Percentiles rank a stretch among this genome's conserved stretches.
phyloP scores from a whole-genome alignment of 2,329 filamentous ascomycete species.

The Catunica adiposa region DNA sequence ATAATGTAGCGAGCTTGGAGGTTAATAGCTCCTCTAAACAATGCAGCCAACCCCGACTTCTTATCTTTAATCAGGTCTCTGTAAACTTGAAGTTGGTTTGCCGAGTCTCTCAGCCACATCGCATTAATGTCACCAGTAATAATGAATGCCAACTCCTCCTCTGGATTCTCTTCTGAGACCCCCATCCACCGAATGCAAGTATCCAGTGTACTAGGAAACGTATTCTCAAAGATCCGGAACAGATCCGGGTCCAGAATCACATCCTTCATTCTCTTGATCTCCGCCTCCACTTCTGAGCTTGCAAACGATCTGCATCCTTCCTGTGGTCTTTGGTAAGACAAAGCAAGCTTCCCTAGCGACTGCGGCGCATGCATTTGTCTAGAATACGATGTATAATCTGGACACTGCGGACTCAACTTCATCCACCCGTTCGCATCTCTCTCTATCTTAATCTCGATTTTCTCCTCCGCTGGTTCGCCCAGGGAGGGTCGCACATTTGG shows the following conservation, averaged over 20 bases:
- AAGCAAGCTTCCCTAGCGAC: conserved; percentile 56
- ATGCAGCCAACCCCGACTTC: conserved; percentile 40
- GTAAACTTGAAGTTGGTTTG: conserved; percentile 55
- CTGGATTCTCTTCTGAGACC: conserved; percentile 32
- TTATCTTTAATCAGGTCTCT: conserved; percentile 39
- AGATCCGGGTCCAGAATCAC: conserved; percentile 42
- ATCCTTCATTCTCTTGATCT: conserved; percentile 21
- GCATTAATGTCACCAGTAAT: conserved; percentile 75
- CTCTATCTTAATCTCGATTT: background rate
- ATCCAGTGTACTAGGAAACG: conserved; percentile 68
- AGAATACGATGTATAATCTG: conserved; percentile 13
- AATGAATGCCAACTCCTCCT: conserved; percentile 56
- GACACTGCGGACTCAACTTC: conserved; percentile 5
- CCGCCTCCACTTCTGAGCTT: conserved; percentile 12
- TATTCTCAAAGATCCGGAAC: conserved; percentile 66
- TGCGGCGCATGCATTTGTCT: conserved; percentile 43
- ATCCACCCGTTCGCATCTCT: conserved; percentile 5
- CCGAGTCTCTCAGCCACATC: conserved; percentile 76
- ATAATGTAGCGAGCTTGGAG: conserved; percentile 52
- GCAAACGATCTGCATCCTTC: conserved; percentile 56
- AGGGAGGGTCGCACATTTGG: background rate
- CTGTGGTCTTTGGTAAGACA: conserved; percentile 67
- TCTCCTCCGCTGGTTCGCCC: background rate
- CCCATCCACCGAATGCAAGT: conserved; percentile 68
- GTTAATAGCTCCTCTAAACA: conserved; percentile 58